A percentile compares a stretch with the other conserved stretches of the same genome.
Evolutionary conservation across 768 basidiomycete genomes (phyloP).

Genomic region (Termitomyces heimii): DNA sequence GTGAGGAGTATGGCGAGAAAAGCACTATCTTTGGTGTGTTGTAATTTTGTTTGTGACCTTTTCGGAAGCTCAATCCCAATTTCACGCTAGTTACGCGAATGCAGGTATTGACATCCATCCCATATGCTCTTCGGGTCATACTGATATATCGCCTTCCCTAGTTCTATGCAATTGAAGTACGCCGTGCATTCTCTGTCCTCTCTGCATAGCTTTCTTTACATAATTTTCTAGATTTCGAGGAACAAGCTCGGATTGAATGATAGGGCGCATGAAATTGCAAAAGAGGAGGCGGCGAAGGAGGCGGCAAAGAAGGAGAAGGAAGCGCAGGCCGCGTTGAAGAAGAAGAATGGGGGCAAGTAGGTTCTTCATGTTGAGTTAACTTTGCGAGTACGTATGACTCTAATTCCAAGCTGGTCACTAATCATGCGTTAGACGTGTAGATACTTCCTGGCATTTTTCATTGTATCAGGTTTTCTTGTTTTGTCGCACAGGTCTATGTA

Average conservation of each 20-base stretch:
- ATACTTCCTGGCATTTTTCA: background rate
- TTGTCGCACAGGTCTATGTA: background rate
- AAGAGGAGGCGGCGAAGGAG: conserved; percentile 62
- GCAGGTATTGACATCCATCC: conserved; percentile 34
- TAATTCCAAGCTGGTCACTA: background rate
- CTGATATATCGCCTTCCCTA: conserved; percentile 20
- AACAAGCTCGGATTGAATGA: conserved; percentile 92
- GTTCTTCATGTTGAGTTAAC: background rate
- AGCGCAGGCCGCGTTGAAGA: conserved; percentile 25
- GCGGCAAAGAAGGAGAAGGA: conserved; percentile 51
- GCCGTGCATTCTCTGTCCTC: background rate
- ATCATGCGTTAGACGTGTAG: background rate
- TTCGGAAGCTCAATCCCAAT: conserved; percentile 2
- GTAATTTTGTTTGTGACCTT: background rate
- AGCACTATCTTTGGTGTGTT: conserved; percentile 89
- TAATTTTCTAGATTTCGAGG: conserved; percentile 67
- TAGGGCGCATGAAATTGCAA: conserved; percentile 73
- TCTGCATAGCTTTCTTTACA: background rate
- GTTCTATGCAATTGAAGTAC: conserved; percentile 91
- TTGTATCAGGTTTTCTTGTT: background rate
- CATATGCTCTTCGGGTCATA: conserved; percentile 1
- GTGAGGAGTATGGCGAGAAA: conserved; percentile 78
- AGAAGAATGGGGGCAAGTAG: conserved; percentile 19
- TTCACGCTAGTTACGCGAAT: conserved; percentile 55
- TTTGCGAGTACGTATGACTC: background rate